Evolutionary conservation across 139 green algal genomes (phyloP).

Genomic region (Coelastrella sp.): DNA sequence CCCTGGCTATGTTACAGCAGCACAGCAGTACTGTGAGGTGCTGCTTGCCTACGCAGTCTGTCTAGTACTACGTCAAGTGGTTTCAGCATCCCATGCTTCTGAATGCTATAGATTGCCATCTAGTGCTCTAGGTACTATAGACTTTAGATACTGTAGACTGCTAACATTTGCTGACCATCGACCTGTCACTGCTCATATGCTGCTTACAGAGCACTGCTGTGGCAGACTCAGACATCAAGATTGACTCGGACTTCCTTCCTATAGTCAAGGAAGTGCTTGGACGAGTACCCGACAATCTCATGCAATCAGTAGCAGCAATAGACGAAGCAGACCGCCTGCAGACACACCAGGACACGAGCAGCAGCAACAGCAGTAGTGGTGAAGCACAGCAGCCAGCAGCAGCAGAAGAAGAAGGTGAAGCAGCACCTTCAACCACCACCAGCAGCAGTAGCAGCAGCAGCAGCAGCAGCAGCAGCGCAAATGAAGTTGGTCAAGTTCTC

Average conservation of each 20-base stretch:
- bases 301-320: slow-evolving; percentile 4
- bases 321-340: slow-evolving; percentile 28
- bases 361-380: slow-evolving; percentile 29
- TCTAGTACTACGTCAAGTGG: too few species aligned
- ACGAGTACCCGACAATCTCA: slow-evolving; percentile 48
- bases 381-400: slow-evolving; percentile 27
- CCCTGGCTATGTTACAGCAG: too few species aligned
- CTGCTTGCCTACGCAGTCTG: too few species aligned
- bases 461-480: not conserved
- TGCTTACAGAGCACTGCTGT: slow-evolving; percentile 45
- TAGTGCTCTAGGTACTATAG: too few species aligned
- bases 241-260: slow-evolving; percentile 64
- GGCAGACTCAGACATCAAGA: slow-evolving; percentile 48
- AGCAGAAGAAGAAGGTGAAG: slow-evolving; percentile 39
- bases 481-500: not conserved
- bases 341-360: slow-evolving; percentile 30
- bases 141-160: not conserved
- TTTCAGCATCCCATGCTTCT: too few species aligned
- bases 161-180: not conserved
- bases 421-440: not conserved
- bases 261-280: slow-evolving; percentile 69
- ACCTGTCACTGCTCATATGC: not conserved
- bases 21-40: too few species aligned
- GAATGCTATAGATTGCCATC: too few species aligned
- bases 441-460: slow-evolving; percentile 30